A percentile compares a stretch with the other conserved stretches of the same genome.
These are phyloP conservation scores for Nelumbo lutea DNA, from an alignment of 164 flowering plant species.

Conservation along the genomic window DNA sequence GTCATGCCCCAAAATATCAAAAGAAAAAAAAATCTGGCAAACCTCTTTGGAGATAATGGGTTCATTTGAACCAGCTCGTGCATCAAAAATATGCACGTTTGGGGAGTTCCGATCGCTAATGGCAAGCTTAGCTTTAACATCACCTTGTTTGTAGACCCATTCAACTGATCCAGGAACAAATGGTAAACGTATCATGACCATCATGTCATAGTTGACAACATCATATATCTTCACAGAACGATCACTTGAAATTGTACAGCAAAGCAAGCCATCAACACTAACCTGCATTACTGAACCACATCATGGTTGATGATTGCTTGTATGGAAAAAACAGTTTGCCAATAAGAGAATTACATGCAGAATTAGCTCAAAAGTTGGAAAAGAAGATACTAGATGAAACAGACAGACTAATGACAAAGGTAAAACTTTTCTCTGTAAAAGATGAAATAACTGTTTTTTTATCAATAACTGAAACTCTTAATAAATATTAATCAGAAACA, in stretches of 20 bases:
- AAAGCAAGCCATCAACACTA: constrained; percentile 89
- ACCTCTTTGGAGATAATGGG: constrained; percentile 85
- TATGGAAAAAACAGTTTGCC: not conserved
- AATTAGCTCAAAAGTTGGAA: not conserved
- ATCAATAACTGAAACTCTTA: too few relatives aligned
- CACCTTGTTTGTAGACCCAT: constrained; percentile 97
- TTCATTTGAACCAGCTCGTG: constrained; percentile 79
- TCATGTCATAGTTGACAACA: constrained; percentile 98
- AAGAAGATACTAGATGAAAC: not conserved
- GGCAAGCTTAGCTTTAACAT: constrained; percentile 83
- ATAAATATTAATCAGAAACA: too few relatives aligned
- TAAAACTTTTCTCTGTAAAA: not conserved
- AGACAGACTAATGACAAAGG: not conserved
- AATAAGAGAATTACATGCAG: not conserved
- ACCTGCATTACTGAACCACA: constrained; percentile 79
- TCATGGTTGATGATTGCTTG: constrained; percentile 41
- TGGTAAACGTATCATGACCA: constrained; percentile 92
- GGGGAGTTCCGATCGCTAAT: constrained; percentile 77
- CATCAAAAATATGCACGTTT: constrained; percentile 85
- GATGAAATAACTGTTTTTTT: too few relatives aligned
- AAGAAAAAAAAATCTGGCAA: not conserved
- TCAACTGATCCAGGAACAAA: constrained; percentile 79
- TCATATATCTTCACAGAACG: constrained; percentile 89
- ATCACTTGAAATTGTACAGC: constrained; percentile 91
- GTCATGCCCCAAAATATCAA: not conserved